Evolutionary conservation across 1,284 basidiomycete genomes (phyloP), one percentile per base, ranked within the genome.

Genomic region (Irpex rosettiformis): DNA sequence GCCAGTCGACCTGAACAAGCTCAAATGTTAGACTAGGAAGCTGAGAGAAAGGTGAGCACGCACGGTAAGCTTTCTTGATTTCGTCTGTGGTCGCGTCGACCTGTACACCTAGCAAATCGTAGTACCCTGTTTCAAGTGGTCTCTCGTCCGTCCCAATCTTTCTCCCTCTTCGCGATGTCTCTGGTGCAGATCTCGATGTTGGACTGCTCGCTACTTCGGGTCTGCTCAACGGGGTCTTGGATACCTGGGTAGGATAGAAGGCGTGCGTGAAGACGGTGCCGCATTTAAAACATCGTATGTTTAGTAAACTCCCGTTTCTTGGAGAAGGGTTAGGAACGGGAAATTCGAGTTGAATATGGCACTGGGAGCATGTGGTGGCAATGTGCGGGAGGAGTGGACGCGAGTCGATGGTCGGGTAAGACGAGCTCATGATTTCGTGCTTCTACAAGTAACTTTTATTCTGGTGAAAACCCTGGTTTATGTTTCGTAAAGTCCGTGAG

Each of bases 61-160:
- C 68, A 88, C 90, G 85, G 76, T 99, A 99, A 2, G 96, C 93
- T 74, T 95, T 97, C 79, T 98, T 98, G 71, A 99, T 86, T 59
- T 96, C 93, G 11, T 93, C 92, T 1, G 83, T 80, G 13, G 88
- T 88, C 3, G 93, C 93, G 58, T 83, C 81, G 11, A 91, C 79
- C 0, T 87, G 74, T 0, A 96, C 80, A 4, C 90, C 91, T 2
- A 96, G 79, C 28, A 91, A 79, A 68, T 95, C 93, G 68, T 96
- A 96, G 73, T 95, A 96, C 13, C 83, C 88, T 18, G 90, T 93
- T 70, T 96, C 94, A 47, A 97, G 76, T 1, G 94, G 95, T 62
- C 87, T 83, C 64, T 94, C 92, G 74, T 97, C 93, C 3, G 92
- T 90, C 0, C 93, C 93, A 66, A 91, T 88, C 80, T 88, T 86